These are phyloP conservation scores for Clitoria ternatea DNA, from an alignment of 306 rosid species.

Conservation along the genomic window DNA sequence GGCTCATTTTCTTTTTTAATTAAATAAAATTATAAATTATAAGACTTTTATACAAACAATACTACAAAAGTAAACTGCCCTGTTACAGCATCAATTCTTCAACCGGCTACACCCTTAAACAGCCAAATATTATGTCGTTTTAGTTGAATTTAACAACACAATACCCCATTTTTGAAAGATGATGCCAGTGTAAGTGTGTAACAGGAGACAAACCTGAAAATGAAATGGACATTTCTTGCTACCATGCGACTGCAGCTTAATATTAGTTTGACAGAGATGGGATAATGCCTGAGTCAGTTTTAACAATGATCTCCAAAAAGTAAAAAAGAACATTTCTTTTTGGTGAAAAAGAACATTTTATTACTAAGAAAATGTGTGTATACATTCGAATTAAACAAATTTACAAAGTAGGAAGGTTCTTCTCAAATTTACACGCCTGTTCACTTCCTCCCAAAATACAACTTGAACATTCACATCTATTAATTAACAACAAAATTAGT, in stretches of 20 bases:
- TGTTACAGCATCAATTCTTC: not conserved
- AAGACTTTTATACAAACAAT: not conserved
- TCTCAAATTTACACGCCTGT: constrained; percentile 51
- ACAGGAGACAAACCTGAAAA: not conserved
- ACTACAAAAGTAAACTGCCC: not conserved
- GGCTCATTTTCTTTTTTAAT: too few relatives aligned
- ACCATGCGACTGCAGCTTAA: not conserved
- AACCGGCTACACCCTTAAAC: not conserved
- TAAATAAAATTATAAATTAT: too few relatives aligned
- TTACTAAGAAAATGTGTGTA: not conserved
- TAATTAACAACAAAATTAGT: constrained; percentile 15
- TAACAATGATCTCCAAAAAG: not conserved
- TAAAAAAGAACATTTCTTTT: not conserved
- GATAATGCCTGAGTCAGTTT: not conserved
- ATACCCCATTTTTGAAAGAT: not conserved
- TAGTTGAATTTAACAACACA: not conserved
- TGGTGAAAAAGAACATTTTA: not conserved
- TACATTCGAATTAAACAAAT: not conserved
- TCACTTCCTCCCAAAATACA: constrained; percentile 38
- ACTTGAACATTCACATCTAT: constrained; percentile 31
- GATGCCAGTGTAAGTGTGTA: not conserved
- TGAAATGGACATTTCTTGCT: not conserved
- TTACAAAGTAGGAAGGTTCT: constrained; percentile 35
- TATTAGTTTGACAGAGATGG: not conserved
- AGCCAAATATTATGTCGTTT: not conserved